Evolutionary conservation across 257 asterid species (phyloP).

Genomic region (Coffea eugenioides): DNA sequence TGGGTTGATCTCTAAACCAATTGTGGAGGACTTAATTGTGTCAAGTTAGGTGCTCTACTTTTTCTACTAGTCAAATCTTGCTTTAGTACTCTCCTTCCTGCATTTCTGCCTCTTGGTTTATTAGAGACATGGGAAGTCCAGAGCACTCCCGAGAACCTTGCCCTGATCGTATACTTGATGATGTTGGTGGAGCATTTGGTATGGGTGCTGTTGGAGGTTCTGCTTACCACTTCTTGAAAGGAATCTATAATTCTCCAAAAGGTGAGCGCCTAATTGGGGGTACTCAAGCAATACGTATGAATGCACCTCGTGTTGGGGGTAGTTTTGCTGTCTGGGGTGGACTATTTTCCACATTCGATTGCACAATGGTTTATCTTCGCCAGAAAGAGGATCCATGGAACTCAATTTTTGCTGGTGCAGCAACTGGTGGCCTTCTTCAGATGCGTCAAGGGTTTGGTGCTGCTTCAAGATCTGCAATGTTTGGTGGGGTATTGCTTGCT

Average conservation of each 20-base stretch:
- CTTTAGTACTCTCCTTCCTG: not conserved
- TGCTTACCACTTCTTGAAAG: constrained; percentile 84
- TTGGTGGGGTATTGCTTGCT: constrained; percentile 82
- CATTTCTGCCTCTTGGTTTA: not conserved
- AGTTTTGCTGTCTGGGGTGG: constrained; percentile 99
- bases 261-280: constrained; percentile 84
- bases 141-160: constrained; percentile 91
- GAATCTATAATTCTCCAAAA: constrained; percentile 70
- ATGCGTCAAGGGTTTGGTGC: constrained; percentile 81
- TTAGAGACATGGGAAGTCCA: constrained; percentile 69
- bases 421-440: constrained; percentile 86
- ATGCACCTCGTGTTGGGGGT: constrained; percentile 94
- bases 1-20: not conserved
- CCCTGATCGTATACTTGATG: constrained; percentile 94
- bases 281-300: constrained; percentile 87
- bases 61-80: not conserved
- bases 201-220: constrained; percentile 92
- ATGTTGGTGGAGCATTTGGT: constrained; percentile 80
- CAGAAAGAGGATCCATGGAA: constrained; percentile 96
- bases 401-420: constrained; percentile 89
- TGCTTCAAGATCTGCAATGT: constrained; percentile 66
- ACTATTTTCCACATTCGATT: constrained; percentile 84
- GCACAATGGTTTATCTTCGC: constrained; percentile 79
- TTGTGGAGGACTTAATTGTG: not conserved
- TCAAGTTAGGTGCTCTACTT: not conserved